Conservation (phyloP, 495 filamentous ascomycete genomes). For the Penicillium macrosclerotiorum region DNA sequence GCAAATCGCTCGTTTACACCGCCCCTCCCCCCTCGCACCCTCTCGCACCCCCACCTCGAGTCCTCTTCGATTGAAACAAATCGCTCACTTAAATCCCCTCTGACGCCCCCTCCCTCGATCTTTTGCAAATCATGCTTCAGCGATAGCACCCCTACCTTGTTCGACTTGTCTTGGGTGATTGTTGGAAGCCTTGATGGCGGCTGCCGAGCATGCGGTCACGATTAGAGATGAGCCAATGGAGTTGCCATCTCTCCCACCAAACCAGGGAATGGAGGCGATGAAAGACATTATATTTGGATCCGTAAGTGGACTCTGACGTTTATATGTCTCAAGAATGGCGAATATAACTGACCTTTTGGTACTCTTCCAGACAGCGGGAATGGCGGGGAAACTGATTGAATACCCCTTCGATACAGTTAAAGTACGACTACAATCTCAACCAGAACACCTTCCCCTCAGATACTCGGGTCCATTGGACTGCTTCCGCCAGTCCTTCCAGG, state of each 20-base stretch:
- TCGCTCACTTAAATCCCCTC: conserved; percentile 18
- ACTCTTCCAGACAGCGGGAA: conserved; percentile 66
- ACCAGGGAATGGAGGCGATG: conserved; percentile 62
- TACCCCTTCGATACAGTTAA: conserved; percentile 99
- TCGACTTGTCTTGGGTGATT: conserved; percentile 23
- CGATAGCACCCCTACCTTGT: conserved; percentile 31
- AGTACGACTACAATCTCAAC: conserved; percentile 70
- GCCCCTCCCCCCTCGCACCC: conserved; percentile 19
- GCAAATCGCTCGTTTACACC: conserved; percentile 39
- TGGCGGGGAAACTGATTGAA: conserved; percentile 92
- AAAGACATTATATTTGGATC: conserved; percentile 86
- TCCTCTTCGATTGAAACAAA: conserved; percentile 14
- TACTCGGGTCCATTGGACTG: conserved; percentile 92
- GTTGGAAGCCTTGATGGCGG: conserved; percentile 37
- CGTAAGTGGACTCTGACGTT: conserved; percentile 48
- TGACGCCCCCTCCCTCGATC: conserved; percentile 1
- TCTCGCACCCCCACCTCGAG: not conserved
- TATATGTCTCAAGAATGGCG: not conserved
- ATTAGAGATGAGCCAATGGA: conserved; percentile 42
- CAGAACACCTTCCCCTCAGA: conserved; percentile 73
- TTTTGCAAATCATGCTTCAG: conserved; percentile 20
- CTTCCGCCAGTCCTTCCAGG: conserved; percentile 76
- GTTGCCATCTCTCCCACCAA: conserved; percentile 43
- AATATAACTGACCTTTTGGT: conserved; percentile 8
- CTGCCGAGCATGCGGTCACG: conserved; percentile 40